Evolutionary conservation across 2,329 filamentous ascomycete genomes (phyloP).

Genomic region (Colletotrichum sp.): DNA sequence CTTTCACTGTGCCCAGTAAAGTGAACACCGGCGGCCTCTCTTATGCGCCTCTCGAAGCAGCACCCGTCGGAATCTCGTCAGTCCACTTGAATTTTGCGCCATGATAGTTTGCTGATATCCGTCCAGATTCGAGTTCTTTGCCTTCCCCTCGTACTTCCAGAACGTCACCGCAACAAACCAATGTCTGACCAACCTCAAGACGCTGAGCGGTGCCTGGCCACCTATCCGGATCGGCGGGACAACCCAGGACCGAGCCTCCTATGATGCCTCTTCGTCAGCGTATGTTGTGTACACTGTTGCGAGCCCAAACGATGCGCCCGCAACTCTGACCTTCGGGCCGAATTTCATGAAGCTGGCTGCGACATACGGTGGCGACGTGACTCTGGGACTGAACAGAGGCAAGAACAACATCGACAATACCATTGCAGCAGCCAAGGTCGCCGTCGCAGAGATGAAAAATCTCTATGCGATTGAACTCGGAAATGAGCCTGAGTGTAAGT

Average conservation of each 20-base stretch:
- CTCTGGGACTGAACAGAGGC: slow-evolving; percentile 58
- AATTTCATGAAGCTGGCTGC: slow-evolving; percentile 55
- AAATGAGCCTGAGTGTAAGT: slow-evolving; percentile 61
- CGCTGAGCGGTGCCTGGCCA: slow-evolving; percentile 54
- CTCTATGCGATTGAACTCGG: slow-evolving; percentile 60
- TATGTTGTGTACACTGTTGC: slow-evolving; percentile 58
- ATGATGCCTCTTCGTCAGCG: slow-evolving; percentile 46
- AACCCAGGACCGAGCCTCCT: slow-evolving; percentile 61
- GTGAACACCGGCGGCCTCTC: not conserved
- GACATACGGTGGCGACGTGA: slow-evolving; percentile 53
- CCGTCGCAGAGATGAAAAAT: slow-evolving; percentile 49
- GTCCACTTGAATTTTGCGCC: not conserved
- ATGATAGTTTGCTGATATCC: not conserved
- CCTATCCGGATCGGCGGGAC: slow-evolving; percentile 64
- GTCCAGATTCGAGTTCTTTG: slow-evolving; percentile 59
- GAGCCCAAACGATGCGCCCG: slow-evolving; percentile 50
- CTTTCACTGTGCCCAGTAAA: not conserved
- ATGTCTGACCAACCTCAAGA: slow-evolving; percentile 57
- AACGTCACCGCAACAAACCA: slow-evolving; percentile 54
- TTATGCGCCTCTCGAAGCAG: slow-evolving; percentile 1
- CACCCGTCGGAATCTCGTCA: slow-evolving; percentile 11
- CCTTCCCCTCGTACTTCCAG: slow-evolving; percentile 58
- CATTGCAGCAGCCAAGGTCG: slow-evolving; percentile 53
- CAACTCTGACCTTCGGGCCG: slow-evolving; percentile 55
- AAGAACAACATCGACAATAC: slow-evolving; percentile 59